Evolutionary conservation across 1,139 yeast genomes (phyloP).

Genomic region (Arxiozyma slooffiae): DNA sequence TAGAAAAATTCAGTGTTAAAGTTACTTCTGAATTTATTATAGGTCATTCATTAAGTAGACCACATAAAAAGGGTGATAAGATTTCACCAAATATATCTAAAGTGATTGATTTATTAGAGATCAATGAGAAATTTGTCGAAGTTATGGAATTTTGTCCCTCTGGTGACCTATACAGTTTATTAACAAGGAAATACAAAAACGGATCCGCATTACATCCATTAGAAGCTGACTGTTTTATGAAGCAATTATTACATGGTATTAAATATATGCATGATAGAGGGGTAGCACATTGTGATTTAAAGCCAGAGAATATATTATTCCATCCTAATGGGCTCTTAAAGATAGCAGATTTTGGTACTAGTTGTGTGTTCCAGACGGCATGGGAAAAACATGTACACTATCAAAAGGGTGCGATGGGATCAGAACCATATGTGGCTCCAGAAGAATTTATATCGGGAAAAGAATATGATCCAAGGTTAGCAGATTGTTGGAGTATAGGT

Average conservation of each 20-base stretch:
- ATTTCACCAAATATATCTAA: constrained; percentile 52
- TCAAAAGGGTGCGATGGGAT: constrained; percentile 59
- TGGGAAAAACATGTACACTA: constrained; percentile 52
- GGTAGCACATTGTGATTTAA: constrained; percentile 67
- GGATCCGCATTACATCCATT: constrained; percentile 39
- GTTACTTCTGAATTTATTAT: constrained; percentile 71
- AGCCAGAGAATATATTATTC: constrained; percentile 54
- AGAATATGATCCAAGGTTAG: constrained; percentile 49
- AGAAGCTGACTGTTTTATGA: constrained; percentile 62
- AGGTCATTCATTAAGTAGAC: constrained; percentile 52
- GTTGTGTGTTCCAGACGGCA: constrained; percentile 63
- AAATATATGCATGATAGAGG: constrained; percentile 64
- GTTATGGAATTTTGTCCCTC: constrained; percentile 74
- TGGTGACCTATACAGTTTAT: constrained; percentile 54
- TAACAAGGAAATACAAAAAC: constrained; percentile 27
- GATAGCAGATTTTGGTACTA: constrained; percentile 66
- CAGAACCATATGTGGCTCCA: constrained; percentile 67
- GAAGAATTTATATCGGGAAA: constrained; percentile 43
- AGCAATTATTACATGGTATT: constrained; percentile 56
- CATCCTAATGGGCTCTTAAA: constrained; percentile 44
- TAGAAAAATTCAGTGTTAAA: constrained; percentile 53
- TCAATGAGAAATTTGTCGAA: constrained; percentile 54
- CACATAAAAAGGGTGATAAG: constrained; percentile 15
- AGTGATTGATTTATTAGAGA: constrained; percentile 57
- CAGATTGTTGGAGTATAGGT: constrained; percentile 66